phyloP scores from a whole-genome alignment of 129 eudicot species.

The Centella asiatica region DNA sequence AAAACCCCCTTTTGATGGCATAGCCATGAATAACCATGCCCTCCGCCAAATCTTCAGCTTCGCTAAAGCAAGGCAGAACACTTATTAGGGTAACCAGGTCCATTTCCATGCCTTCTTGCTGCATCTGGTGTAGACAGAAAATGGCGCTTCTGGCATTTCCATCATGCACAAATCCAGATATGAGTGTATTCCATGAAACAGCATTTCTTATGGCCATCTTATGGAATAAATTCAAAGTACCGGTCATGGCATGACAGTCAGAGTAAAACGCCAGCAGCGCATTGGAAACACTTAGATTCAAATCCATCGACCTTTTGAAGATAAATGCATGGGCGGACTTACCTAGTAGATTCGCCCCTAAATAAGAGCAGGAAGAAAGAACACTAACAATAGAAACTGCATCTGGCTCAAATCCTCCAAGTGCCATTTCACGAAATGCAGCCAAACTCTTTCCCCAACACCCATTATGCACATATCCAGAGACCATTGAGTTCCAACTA shows the following conservation, averaged over 20 bases:
- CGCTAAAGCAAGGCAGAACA: conserved; percentile 38
- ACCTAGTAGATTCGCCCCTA: conserved; percentile 30
- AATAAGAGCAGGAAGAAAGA: conserved; percentile 42
- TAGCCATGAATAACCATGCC: conserved; percentile 42
- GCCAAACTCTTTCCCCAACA: conserved; percentile 21
- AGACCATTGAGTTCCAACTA: conserved; percentile 47
- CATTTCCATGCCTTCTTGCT: conserved; percentile 26
- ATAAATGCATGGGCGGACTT: conserved; percentile 43
- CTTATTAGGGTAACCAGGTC: conserved; percentile 42
- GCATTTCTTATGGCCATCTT: conserved; percentile 24
- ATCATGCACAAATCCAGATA: conserved; percentile 36
- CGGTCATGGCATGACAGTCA: conserved; percentile 13
- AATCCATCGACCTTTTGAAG: conserved; percentile 27
- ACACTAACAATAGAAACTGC: conserved; percentile 34
- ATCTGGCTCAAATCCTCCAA: conserved; percentile 40
- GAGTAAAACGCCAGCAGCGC: conserved; percentile 45
- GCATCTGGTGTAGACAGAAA: conserved; percentile 30
- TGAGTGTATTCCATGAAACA: conserved; percentile 51
- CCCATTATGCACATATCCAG: conserved; percentile 33
- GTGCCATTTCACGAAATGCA: conserved; percentile 34
- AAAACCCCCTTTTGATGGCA: conserved; percentile 25
- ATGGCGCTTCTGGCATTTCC: conserved; percentile 32
- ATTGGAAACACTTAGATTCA: conserved; percentile 32
- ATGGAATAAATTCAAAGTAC: conserved; percentile 27
- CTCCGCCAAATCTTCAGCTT: conserved; percentile 18